A percentile compares a stretch with the other conserved stretches of the same genome.
phyloP scores from a whole-genome alignment of 768 basidiomycete genomes.

The Amanita inopinata region DNA sequence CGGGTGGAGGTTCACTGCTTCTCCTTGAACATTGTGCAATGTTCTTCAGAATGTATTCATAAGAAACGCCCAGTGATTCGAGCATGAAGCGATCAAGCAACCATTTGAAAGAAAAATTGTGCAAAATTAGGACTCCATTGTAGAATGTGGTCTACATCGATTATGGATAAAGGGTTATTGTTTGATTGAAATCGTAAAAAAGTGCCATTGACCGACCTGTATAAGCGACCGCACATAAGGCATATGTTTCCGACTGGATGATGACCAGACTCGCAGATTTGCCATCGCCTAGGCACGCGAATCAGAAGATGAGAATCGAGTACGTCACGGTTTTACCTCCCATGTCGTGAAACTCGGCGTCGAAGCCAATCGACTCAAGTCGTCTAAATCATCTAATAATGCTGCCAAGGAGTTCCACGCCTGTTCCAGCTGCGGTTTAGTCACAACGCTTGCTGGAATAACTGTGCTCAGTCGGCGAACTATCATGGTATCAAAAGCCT shows the following conservation, averaged over 20 bases:
- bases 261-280: constrained; percentile 3
- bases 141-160: constrained; percentile 42
- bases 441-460: constrained; percentile 57
- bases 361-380: constrained; percentile 36
- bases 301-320: not conserved
- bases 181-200: not conserved
- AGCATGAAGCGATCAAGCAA: constrained; percentile 53
- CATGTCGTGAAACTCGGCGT: constrained; percentile 42
- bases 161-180: not conserved
- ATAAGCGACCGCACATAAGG: constrained; percentile 56
- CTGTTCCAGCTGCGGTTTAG: constrained; percentile 34
- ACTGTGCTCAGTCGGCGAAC: constrained; percentile 57
- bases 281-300: constrained; percentile 13
- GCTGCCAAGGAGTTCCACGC: constrained; percentile 42
- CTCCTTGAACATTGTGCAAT: constrained; percentile 28
- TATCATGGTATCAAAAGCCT: constrained; percentile 59
- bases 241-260: not conserved
- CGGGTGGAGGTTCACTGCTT: constrained; percentile 23
- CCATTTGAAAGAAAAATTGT: constrained; percentile 41
- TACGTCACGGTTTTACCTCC: constrained; percentile 35
- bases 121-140: constrained; percentile 44
- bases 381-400: constrained; percentile 48
- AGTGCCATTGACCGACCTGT: constrained; percentile 36
- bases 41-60: constrained; percentile 32
- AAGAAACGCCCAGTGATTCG: constrained; percentile 52